A percentile compares a stretch with the other conserved stretches of the same genome.
Conservation (phyloP, 495 filamentous ascomycete species). For the Trypethelium eluteriae region DNA sequence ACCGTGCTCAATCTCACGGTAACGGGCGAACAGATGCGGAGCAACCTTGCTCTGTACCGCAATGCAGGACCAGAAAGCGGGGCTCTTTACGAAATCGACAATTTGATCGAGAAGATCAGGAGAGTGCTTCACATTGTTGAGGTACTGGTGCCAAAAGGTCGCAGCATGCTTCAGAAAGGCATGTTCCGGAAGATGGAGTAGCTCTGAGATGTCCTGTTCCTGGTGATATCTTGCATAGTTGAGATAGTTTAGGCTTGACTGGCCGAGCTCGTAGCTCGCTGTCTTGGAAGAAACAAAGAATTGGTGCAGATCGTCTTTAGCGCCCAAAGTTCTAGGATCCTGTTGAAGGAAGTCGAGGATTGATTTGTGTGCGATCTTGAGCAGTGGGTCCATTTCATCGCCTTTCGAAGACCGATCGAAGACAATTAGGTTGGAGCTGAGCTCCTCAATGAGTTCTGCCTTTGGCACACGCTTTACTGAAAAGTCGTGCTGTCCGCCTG, state of each 20-base stretch:
- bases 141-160: constrained; percentile 28
- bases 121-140: constrained; percentile 13
- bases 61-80: constrained; percentile 30
- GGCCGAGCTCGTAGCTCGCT: constrained; percentile 26
- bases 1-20: neutral
- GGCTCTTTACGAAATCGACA: constrained; percentile 22
- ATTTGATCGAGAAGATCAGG: constrained; percentile 17
- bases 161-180: constrained; percentile 29
- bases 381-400: constrained; percentile 22
- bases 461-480: constrained; percentile 15
- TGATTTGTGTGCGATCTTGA: constrained; percentile 30
- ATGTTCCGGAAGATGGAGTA: constrained; percentile 22
- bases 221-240: constrained; percentile 27
- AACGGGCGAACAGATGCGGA: constrained; percentile 15
- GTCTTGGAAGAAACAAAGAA: constrained; percentile 24
- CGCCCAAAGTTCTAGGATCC: constrained; percentile 21
- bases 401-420: constrained; percentile 21
- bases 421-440: constrained; percentile 22
- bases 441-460: constrained; percentile 25
- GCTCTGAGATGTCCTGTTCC: constrained; percentile 15
- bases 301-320: constrained; percentile 21
- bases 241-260: constrained; percentile 26
- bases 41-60: constrained; percentile 22
- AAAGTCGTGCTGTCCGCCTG: constrained; percentile 9
- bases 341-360: constrained; percentile 30